Evolutionary conservation across 1,284 basidiomycete genomes (phyloP).

Genomic region (Golubevia sp.): DNA sequence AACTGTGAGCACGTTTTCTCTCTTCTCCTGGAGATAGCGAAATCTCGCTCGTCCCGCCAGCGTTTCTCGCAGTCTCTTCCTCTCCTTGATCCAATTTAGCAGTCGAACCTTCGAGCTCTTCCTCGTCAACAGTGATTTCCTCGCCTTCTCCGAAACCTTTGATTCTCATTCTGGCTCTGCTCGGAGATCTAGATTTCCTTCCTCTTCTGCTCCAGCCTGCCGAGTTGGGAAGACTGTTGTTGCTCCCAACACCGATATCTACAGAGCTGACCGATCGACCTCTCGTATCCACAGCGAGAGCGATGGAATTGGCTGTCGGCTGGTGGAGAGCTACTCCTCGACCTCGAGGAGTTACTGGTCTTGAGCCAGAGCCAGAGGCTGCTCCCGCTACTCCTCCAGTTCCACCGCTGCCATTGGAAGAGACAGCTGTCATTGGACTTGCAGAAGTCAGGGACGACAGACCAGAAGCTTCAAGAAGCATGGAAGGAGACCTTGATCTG

Average conservation of each 20-base stretch:
- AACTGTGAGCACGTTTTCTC: background rate
- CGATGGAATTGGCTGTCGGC: too few relatives aligned
- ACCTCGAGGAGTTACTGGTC: background rate
- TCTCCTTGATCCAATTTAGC: background rate
- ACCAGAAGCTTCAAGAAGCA: slow-evolving; percentile 16
- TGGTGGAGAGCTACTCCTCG: background rate
- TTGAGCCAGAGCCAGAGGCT: background rate
- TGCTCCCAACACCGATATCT: background rate
- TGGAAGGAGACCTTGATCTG: slow-evolving; percentile 37
- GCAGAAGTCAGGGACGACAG: slow-evolving; percentile 14
- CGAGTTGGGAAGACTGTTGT: background rate
- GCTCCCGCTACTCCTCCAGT: slow-evolving; percentile 10
- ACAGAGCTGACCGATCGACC: background rate
- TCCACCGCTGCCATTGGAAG: slow-evolving; percentile 9
- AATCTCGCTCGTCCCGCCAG: too few relatives aligned
- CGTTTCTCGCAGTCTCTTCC: background rate
- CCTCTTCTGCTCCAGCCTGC: background rate
- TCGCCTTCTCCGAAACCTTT: slow-evolving; percentile 33
- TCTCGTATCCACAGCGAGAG: background rate
- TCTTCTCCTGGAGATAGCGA: too few relatives aligned
- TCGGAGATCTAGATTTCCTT: background rate
- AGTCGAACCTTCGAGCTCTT: background rate
- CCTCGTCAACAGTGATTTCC: slow-evolving; percentile 12
- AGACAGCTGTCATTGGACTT: slow-evolving; percentile 1
- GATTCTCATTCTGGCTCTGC: slow-evolving; percentile 10